Conservation (phyloP, 257 asterid genomes). For the Oldenlandia corymbosa region DNA sequence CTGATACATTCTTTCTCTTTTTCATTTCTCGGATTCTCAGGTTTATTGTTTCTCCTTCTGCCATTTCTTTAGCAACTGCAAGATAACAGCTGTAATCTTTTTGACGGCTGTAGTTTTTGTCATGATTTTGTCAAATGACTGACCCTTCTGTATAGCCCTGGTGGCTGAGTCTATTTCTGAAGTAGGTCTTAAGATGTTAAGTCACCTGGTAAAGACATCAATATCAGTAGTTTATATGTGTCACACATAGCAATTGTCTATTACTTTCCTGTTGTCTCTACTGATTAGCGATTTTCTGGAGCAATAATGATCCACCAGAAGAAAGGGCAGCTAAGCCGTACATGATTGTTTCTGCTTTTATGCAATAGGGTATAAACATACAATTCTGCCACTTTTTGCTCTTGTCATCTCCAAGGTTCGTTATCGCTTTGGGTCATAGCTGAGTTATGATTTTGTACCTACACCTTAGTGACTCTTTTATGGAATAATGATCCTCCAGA, state of each 20-base stretch:
- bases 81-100: conserved; percentile 13
- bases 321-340: too few relatives aligned
- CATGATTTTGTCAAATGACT: conserved; percentile 12
- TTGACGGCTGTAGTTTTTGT: conserved; percentile 3
- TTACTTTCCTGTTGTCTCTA: too few relatives aligned
- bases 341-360: too few relatives aligned
- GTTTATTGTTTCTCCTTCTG: conserved; percentile 28
- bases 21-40: conserved; percentile 16
- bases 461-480: too few relatives aligned
- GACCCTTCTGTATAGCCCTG: background rate
- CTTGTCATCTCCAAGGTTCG: background rate
- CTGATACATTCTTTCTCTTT: conserved; percentile 18
- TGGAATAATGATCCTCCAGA: too few relatives aligned
- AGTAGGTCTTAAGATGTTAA: conserved; percentile 4
- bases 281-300: too few relatives aligned
- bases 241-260: too few relatives aligned
- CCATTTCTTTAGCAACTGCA: conserved; percentile 15
- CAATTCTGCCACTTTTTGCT: background rate
- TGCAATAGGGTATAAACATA: background rate
- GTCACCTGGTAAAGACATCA: background rate
- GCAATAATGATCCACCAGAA: too few relatives aligned
- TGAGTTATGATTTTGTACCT: background rate
- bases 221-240: background rate
- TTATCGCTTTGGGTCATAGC: background rate
- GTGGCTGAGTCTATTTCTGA: conserved; percentile 10